Evolutionary conservation across 2,329 filamentous ascomycete species (phyloP).

Genomic region (Drechslera avenae): DNA sequence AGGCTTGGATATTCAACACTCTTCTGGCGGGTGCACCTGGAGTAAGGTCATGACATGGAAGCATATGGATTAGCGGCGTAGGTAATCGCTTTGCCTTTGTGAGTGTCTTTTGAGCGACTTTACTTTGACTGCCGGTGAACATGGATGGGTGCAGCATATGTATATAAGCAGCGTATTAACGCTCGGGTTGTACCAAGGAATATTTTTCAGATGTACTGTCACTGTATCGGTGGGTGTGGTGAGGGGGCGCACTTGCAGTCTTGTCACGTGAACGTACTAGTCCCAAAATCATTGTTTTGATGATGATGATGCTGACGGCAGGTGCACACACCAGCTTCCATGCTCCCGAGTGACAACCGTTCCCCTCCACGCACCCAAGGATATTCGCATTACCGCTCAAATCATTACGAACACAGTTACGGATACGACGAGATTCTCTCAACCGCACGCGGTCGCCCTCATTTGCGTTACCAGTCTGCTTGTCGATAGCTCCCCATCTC

Average conservation of each 20-base stretch:
- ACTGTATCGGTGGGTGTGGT: background rate
- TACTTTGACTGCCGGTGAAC: background rate
- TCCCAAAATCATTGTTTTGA: constrained; percentile 19
- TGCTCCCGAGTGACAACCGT: constrained; percentile 34
- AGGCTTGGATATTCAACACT: constrained; percentile 20
- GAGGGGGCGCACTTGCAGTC: background rate
- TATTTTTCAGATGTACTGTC: background rate
- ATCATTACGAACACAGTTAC: constrained; percentile 34
- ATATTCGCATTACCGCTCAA: constrained; percentile 43
- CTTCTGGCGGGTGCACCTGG: constrained; percentile 16
- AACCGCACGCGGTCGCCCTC: constrained; percentile 7
- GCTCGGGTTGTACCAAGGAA: constrained; percentile 2
- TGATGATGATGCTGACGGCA: constrained; percentile 19
- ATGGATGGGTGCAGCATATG: constrained; percentile 9
- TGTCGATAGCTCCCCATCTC: constrained; percentile 13
- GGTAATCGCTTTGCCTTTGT: constrained; percentile 32
- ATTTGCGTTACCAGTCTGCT: constrained; percentile 8
- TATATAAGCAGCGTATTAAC: constrained; percentile 10
- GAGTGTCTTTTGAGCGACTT: constrained; percentile 9
- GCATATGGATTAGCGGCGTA: constrained; percentile 35
- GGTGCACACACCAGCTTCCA: constrained; percentile 30
- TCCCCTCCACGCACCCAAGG: constrained; percentile 26
- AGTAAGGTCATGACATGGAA: constrained; percentile 24
- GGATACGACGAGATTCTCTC: constrained; percentile 3
- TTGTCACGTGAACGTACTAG: constrained; percentile 13